Evolutionary conservation across 1,284 basidiomycete genomes (phyloP).

Genomic region (Sporisorium iseilematis-ciliati): DNA sequence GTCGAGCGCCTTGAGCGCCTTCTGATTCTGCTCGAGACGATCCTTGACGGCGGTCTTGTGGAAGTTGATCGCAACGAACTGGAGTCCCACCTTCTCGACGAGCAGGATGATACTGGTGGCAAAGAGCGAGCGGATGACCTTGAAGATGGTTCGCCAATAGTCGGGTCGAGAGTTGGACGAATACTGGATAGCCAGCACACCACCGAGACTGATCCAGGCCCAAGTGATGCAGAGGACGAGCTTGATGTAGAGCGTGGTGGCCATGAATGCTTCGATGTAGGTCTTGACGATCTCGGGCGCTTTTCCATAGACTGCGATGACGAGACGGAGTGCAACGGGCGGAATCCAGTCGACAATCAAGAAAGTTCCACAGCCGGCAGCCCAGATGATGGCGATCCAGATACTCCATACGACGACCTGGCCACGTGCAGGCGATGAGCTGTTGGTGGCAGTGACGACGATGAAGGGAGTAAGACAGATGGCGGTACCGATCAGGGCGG

Average conservation of each 20-base stretch:
- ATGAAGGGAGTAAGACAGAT: slow-evolving; percentile 64
- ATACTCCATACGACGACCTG: slow-evolving; percentile 64
- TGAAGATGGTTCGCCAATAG: slow-evolving; percentile 59
- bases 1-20: slow-evolving; percentile 62
- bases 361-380: slow-evolving; percentile 62
- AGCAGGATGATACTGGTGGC: slow-evolving; percentile 61
- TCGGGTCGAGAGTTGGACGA: slow-evolving; percentile 29
- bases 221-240: slow-evolving; percentile 65
- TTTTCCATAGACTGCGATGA: slow-evolving; percentile 61
- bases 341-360: slow-evolving; percentile 62
- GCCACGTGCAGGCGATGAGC: slow-evolving; percentile 32
- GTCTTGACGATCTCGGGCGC: slow-evolving; percentile 62
- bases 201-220: slow-evolving; percentile 67
- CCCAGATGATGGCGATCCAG: slow-evolving; percentile 67
- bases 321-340: slow-evolving; percentile 47
- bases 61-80: slow-evolving; percentile 65
- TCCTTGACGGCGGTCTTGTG: slow-evolving; percentile 67
- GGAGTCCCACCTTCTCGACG: slow-evolving; percentile 60
- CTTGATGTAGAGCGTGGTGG: slow-evolving; percentile 59
- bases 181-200: slow-evolving; percentile 55
- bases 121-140: slow-evolving; percentile 57
- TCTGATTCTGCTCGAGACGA: slow-evolving; percentile 61
- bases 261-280: slow-evolving; percentile 61
- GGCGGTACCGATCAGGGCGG: slow-evolving; percentile 59
- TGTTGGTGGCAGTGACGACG: slow-evolving; percentile 55